Base-by-base conservation (phyloP, 1,284 basidiomycete genomes). In the Anthracocystis walkeri region DNA sequence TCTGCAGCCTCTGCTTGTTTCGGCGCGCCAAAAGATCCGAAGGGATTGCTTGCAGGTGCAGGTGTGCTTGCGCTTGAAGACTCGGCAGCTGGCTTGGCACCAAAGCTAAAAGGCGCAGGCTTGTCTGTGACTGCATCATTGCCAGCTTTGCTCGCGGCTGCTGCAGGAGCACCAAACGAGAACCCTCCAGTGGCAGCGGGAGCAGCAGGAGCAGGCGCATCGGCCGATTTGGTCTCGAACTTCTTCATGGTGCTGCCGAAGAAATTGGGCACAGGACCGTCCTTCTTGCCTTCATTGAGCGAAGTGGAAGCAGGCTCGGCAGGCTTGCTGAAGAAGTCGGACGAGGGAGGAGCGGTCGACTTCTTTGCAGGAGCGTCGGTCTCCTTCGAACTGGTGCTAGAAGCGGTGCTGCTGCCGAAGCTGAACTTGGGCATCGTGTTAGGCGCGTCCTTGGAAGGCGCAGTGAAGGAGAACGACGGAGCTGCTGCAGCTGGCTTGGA, bases 201-300 rank as follows among this genome's bases (percentile, higher is more conserved):
- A 21, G 54, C 41, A n/a, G 62, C 33, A 38, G 35, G 11, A 38
- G 35, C 23, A 21, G 67, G 18, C 14, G 29, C 48, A 8, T 50
- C 72, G 11, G 45, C 45, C 7, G 66, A 23, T 50, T 73, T 66
- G 52, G 31, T 58, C 33, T 68, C 74, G 33, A 67, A 75, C 63
- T 78, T 75, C 40, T 72, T 45, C 63, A 72, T 60, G 6, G 76
- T 63, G 53, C 63, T 76, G 18, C 71, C 75, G 53, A 81, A 81
- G 55, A 81, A 83, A 69, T 82, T 78, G 42, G 81, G 81, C 16
- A 79, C 66, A 0, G 81, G 80, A 6, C 80, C 80, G 51, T 77
- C 74, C 45, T 82, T 81, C 63, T 78, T 80, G 35, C 58, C 68
- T 6, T 77, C 65, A 14, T 18, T 58, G 16, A 65, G 58, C 14